Conservation (phyloP, 164 flowering plant species). For the Liquidambar formosana region DNA sequence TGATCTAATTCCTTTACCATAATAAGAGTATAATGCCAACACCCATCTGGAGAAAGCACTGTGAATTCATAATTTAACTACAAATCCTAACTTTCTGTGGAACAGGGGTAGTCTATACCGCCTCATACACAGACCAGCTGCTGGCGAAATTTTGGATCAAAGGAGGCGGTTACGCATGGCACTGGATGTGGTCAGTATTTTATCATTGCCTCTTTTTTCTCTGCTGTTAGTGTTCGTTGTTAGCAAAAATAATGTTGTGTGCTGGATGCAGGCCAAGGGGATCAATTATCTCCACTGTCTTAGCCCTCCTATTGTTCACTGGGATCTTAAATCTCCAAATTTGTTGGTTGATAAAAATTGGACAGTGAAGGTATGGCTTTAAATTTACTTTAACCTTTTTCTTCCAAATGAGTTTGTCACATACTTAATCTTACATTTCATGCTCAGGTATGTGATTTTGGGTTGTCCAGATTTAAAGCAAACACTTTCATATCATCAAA, state of each 20-base stretch:
- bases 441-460: constrained; percentile 92
- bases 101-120: constrained; percentile 92
- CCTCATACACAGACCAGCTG: constrained; percentile 74
- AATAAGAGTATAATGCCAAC: neutral
- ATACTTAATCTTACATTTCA: constrained; percentile 3
- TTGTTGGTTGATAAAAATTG: constrained; percentile 94
- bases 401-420: neutral
- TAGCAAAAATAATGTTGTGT: constrained; percentile 5
- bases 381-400: neutral
- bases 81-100: constrained; percentile 5
- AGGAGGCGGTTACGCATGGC: constrained; percentile 92
- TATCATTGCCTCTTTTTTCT: neutral
- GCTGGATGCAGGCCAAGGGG: constrained; percentile 78
- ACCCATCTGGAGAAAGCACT: neutral
- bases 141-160: constrained; percentile 74
- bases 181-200: constrained; percentile 80
- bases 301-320: constrained; percentile 85
- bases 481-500: constrained; percentile 88
- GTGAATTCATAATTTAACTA: neutral
- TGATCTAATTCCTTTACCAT: neutral
- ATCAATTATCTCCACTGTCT: constrained; percentile 90
- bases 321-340: constrained; percentile 98
- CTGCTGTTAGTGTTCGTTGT: neutral
- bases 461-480: constrained; percentile 94
- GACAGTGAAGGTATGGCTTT: constrained; percentile 74